These are phyloP conservation scores for Opeltia flavorubescens DNA, from an alignment of 495 filamentous ascomycete species.

Conservation along the genomic window DNA sequence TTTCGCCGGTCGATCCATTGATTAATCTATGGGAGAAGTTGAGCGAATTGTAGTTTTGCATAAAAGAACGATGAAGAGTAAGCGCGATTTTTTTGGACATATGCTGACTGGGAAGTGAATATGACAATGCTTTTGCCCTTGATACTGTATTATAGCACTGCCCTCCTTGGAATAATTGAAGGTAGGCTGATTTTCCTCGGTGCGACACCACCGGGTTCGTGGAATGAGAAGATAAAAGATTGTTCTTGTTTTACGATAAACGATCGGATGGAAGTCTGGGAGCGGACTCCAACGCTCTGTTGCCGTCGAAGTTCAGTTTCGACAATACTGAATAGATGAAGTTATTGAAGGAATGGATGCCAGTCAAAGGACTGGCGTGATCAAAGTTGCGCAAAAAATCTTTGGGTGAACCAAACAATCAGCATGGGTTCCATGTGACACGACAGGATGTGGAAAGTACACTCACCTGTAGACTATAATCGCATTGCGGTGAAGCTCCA, in stretches of 20 bases:
- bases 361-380: conserved; percentile 1
- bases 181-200: too few relatives aligned
- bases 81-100: too few relatives aligned
- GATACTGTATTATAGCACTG: too few relatives aligned
- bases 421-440: not conserved
- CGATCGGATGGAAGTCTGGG: conserved; percentile 10
- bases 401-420: not conserved
- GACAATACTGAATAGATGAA: conserved; percentile 3
- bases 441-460: not conserved
- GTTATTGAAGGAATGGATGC: conserved; percentile 2
- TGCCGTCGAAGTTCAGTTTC: conserved; percentile 15
- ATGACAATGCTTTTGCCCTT: not conserved
- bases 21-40: conserved; percentile 1
- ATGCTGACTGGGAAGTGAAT: too few relatives aligned
- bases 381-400: not conserved
- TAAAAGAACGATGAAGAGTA: conserved; percentile 1
- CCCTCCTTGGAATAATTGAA: too few relatives aligned
- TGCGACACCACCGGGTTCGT: too few relatives aligned
- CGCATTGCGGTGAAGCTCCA: not conserved
- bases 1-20: conserved; percentile 16
- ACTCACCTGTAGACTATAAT: not conserved
- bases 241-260: conserved; percentile 2
- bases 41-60: not conserved
- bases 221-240: conserved; percentile 1
- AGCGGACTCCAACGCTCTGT: conserved; percentile 14